Evolutionary conservation across 2,329 filamentous ascomycete species (phyloP), one percentile per base, ranked within the genome.

Genomic region (Alternaria rosae): DNA sequence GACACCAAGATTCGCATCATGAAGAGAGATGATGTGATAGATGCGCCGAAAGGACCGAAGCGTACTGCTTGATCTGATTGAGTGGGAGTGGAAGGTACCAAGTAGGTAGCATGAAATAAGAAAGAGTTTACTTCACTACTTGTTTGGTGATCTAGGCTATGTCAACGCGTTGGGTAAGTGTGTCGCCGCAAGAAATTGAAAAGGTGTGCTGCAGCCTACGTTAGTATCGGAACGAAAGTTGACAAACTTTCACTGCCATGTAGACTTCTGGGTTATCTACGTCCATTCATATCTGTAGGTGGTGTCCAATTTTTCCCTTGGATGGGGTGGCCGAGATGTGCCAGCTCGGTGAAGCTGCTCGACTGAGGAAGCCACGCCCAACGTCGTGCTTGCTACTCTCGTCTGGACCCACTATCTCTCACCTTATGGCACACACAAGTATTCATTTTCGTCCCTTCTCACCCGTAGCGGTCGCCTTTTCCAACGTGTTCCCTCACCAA

Each of bases 21-120:
- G 71, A 79, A 76, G 71, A 76, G 76, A 59, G 77, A 79, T 44
- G 77, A 79, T 60, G 62, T 76, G 20, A 61, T 75, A 11, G 76
- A 77, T 64, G 76, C 69, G 47, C 77, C 77, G 23, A 79, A 76
- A 61, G 78, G 77, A 50, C 78, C 78, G 58, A 77, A 74, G 69
- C 70, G 70, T 59, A 62, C 64, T 64, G 68, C 61, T 61, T 69
- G 62, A 72, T 72, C 20, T 53, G 21, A 47, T 35, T 51, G 47
- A 57, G 54, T 47, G 30, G 45, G 32, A 48, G 62, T 44, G 25
- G 38, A 9, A 47, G 20, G 48, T n/a, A 51, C 58, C 43, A 48
- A 59, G 57, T 74, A 73, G 67, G 61, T 73, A 73, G 69, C 69
- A 70, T 69, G 45, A 67, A 75, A 74, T 70, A 74, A 73, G 64